Evolutionary conservation across 2,329 filamentous ascomycete species (phyloP), one percentile per base, ranked within the genome.

Genomic region (Aspergillus ochraceoroseus): DNA sequence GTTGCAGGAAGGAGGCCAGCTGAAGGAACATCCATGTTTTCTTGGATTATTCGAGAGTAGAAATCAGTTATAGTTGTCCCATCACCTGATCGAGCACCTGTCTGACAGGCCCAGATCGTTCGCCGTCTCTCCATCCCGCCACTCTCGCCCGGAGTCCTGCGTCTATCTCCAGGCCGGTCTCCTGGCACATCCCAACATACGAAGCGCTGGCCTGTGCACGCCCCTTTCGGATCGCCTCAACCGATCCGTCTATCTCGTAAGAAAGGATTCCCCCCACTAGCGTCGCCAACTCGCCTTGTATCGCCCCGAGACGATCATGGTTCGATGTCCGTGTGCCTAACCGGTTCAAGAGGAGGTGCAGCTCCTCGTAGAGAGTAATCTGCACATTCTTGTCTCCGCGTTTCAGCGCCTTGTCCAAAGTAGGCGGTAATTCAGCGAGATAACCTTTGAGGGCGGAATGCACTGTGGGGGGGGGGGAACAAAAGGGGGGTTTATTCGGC

Each of bases 101-200:
- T 34, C 58, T 61, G 12, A 69, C 55, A 32, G 57, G 52, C 19
- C 54, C 59, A 34, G 67, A 68, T 55, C 68, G 52, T 48, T 71
- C 69, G 28, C 49, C 48, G 12, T 53, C 51, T 32, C 59, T 53
- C 69, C 69, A 71, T 15, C 38, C 34, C 37, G 49, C 47, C 22
- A 68, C 43, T 27, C 29, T 33, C 32, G 45, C 43, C 17, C 46
- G 51, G 9, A 65, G 39, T 17, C 38, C 45, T 13, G 53, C 47
- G 13, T 44, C 39, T 32, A 63, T 37, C 29, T 43, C 36, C 15
- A 48, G 25, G 19, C 42, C 53, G 27, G 30, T 46, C 48, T 49
- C 36, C 35, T 46, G 49, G 37, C 53, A 55, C 39, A 63, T 36
- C 18, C 48, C 50, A 38, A 62, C 49, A 45, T 62, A 68, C 32